Percentiles rank a stretch among this genome's conserved stretches.
Evolutionary conservation across 2,329 filamentous ascomycete species (phyloP).

Genomic region (Fusarium papillatum): DNA sequence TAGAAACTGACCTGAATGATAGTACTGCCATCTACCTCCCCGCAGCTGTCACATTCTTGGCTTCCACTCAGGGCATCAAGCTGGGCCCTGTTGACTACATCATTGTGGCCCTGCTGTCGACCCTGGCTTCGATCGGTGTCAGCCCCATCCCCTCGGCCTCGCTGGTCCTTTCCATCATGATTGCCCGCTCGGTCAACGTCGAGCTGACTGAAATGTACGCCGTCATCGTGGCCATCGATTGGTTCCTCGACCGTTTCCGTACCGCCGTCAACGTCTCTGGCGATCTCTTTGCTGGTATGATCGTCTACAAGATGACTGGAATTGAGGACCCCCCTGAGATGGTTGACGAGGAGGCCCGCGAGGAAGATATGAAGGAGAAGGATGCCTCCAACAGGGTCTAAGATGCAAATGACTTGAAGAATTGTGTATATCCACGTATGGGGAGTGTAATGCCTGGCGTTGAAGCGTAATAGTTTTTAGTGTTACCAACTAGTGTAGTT

Average conservation of each 20-base stretch:
- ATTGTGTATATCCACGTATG: not conserved
- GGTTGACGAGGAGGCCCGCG: conserved; percentile 31
- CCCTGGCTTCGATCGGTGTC: conserved; percentile 65
- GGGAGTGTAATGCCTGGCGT: conserved; percentile 19
- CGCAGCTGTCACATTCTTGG: conserved; percentile 65
- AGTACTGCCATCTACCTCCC: conserved; percentile 69
- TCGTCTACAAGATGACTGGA: conserved; percentile 42
- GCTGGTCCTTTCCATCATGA: conserved; percentile 66
- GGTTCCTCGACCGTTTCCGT: conserved; percentile 69
- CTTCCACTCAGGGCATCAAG: conserved; percentile 61
- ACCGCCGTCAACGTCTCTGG: conserved; percentile 64
- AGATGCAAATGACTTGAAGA: not conserved
- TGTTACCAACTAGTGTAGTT: not conserved
- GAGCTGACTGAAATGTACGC: conserved; percentile 64
- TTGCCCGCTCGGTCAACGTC: conserved; percentile 59
- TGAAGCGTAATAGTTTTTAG: conserved; percentile 16
- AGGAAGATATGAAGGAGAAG: conserved; percentile 22
- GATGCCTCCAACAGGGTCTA: conserved; percentile 39
- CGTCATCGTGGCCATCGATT: conserved; percentile 67
- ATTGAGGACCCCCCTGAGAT: conserved; percentile 39
- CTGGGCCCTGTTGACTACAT: conserved; percentile 61
- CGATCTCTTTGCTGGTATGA: conserved; percentile 56
- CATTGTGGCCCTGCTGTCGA: conserved; percentile 62
- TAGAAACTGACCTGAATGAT: conserved; percentile 18
- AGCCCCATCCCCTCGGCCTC: conserved; percentile 67